Percentiles rank a stretch among this genome's conserved stretches.
phyloP scores from a whole-genome alignment of 2,329 filamentous ascomycete genomes.

The Colletotrichum falcatum region DNA sequence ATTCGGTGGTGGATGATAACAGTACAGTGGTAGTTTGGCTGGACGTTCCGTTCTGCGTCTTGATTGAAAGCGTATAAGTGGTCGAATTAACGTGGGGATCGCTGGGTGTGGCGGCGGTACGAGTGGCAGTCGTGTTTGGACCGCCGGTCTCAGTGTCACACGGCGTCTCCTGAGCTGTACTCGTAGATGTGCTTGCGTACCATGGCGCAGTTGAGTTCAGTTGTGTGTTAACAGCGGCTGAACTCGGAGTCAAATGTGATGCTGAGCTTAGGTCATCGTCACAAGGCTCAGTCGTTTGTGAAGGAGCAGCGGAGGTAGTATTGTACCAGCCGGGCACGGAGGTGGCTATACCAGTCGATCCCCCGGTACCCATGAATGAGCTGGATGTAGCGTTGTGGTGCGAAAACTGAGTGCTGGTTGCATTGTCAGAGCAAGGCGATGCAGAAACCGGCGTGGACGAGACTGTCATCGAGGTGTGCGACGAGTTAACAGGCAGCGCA shows the following conservation, averaged over 20 bases:
- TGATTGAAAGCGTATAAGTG: not conserved
- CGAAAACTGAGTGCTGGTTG: not conserved
- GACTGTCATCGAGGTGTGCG: not conserved
- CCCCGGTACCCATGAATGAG: not conserved
- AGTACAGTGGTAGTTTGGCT: not conserved
- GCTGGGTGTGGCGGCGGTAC: not conserved
- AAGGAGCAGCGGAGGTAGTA: conserved; percentile 10
- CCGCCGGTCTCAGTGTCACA: not conserved
- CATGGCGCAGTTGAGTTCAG: conserved; percentile 7
- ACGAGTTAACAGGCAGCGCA: not conserved
- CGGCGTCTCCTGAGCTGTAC: not conserved
- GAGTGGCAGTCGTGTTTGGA: not conserved
- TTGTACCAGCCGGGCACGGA: conserved; percentile 1
- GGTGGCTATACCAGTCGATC: not conserved
- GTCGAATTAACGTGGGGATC: not conserved
- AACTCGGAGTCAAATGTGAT: not conserved
- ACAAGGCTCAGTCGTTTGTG: conserved; percentile 19
- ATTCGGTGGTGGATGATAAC: not conserved
- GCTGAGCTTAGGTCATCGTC: conserved; percentile 24
- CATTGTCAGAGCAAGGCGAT: conserved; percentile 12
- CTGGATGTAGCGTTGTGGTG: conserved; percentile 13
- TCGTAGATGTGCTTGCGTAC: not conserved
- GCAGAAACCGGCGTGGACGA: not conserved
- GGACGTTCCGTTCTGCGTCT: not conserved
- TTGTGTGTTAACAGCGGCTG: not conserved